Conservation (phyloP, 768 basidiomycete species). For the Hebeloma cylindrosporum region DNA sequence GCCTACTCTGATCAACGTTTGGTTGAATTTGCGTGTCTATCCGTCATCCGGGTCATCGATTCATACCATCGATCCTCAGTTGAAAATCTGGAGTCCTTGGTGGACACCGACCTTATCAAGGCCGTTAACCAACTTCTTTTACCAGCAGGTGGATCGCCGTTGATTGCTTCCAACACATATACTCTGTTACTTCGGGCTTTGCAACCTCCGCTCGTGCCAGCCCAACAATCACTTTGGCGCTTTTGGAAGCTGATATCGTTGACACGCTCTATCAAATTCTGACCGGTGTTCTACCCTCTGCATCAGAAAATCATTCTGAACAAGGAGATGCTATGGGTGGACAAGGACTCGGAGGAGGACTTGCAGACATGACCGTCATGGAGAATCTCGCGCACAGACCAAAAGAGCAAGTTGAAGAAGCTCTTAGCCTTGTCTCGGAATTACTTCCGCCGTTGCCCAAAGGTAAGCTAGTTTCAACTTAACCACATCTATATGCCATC, state of each 20-base stretch:
- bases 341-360: conserved; percentile 82
- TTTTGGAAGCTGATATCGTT: conserved; percentile 91
- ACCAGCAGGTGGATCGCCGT: conserved; percentile 82
- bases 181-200: conserved; percentile 85
- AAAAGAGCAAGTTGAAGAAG: conserved; percentile 97
- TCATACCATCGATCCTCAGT: conserved; percentile 84
- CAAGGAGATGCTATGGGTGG: conserved; percentile 62
- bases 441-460: conserved; percentile 91
- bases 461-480: conserved; percentile 46
- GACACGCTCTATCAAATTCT: conserved; percentile 93
- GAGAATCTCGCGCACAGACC: conserved; percentile 95
- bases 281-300: conserved; percentile 87
- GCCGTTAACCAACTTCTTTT: conserved; percentile 85
- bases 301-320: conserved; percentile 49
- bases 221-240: conserved; percentile 79
- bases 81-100: conserved; percentile 83
- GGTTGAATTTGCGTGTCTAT: conserved; percentile 96
- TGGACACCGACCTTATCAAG: conserved; percentile 75
- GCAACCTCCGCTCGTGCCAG: conserved; percentile 88
- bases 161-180: conserved; percentile 85
- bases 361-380: conserved; percentile 97
- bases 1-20: conserved; percentile 92
- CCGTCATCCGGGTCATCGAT: conserved; percentile 92
- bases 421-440: conserved; percentile 85
- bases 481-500: conserved; percentile 5